phyloP scores from a whole-genome alignment of 108 stramenopile species.

The Ochromonas danica region DNA sequence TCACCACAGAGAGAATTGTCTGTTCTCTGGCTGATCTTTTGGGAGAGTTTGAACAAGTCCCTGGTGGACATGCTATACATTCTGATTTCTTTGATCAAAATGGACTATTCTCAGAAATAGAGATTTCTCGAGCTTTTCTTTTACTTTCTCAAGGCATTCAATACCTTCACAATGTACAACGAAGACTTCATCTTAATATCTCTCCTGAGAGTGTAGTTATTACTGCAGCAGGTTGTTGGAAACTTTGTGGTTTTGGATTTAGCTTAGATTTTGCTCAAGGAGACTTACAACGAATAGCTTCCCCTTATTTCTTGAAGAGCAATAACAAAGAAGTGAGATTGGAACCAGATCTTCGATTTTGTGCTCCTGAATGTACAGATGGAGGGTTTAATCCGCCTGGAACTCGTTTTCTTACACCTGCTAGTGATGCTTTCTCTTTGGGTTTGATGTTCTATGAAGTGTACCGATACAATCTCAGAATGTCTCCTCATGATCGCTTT shows the following conservation, averaged over 20 bases:
- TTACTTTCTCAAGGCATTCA: not conserved
- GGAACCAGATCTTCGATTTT: slow-evolving; percentile 25
- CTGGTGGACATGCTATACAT: not conserved
- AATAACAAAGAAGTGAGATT: not conserved
- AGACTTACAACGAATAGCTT: slow-evolving; percentile 21
- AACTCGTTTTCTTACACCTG: not conserved
- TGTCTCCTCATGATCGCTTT: not conserved
- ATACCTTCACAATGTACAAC: slow-evolving; percentile 22
- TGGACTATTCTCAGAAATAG: slow-evolving; percentile 9
- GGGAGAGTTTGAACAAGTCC: slow-evolving; percentile 16
- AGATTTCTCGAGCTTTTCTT: slow-evolving; percentile 29
- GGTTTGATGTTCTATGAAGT: slow-evolving; percentile 10
- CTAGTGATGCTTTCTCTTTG: slow-evolving; percentile 11
- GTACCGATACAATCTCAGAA: slow-evolving; percentile 22
- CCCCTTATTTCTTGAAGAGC: slow-evolving; percentile 26
- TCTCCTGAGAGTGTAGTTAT: slow-evolving; percentile 32
- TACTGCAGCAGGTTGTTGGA: slow-evolving; percentile 26
- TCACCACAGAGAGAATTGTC: slow-evolving; percentile 30
- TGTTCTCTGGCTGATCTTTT: slow-evolving; percentile 34
- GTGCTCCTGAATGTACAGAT: slow-evolving; percentile 23
- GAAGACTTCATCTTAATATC: slow-evolving; percentile 13
- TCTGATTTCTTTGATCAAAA: slow-evolving; percentile 3
- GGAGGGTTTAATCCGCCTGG: slow-evolving; percentile 27
- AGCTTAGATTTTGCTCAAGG: not conserved
- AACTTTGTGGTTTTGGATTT: slow-evolving; percentile 35